Conservation (phyloP, 331 rosid genomes). For the Spiraea crenata region DNA sequence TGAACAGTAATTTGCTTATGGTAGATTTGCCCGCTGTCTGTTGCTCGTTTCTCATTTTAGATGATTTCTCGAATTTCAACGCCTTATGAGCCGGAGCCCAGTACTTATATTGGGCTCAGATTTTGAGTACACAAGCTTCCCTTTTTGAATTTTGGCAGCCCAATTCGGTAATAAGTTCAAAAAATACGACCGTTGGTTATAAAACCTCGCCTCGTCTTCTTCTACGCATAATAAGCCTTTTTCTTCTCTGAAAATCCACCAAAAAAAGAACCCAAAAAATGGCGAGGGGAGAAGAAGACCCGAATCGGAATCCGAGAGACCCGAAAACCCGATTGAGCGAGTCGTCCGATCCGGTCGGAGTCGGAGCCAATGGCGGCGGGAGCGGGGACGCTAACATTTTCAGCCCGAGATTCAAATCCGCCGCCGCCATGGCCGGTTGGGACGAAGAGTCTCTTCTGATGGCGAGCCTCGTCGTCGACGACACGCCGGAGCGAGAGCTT, state of each 20-base stretch:
- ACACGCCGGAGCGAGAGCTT: conserved; percentile 67
- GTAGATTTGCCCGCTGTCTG: too few relatives aligned
- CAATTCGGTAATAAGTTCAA: conserved; percentile 19
- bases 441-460: conserved; percentile 76
- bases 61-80: too few relatives aligned
- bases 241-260: conserved; percentile 13
- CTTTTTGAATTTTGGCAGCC: too few relatives aligned
- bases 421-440: conserved; percentile 98
- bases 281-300: conserved; percentile 39
- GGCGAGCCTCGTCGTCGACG: conserved; percentile 78
- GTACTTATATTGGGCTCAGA: too few relatives aligned
- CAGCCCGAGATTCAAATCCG: conserved; percentile 85
- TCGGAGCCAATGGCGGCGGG: conserved; percentile 31
- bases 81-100: too few relatives aligned
- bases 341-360: conserved; percentile 18
- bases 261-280: conserved; percentile 15
- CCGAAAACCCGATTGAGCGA: conserved; percentile 22
- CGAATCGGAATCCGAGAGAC: conserved; percentile 31
- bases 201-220: not conserved
- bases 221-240: not conserved
- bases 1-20: too few relatives aligned
- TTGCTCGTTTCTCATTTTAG: too few relatives aligned
- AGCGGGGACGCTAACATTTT: conserved; percentile 28
- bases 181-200: conserved; percentile 54
- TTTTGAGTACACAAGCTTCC: too few relatives aligned